Base-by-base conservation (phyloP, 805 yeast species). In the Tetrapisispora fleetii region DNA sequence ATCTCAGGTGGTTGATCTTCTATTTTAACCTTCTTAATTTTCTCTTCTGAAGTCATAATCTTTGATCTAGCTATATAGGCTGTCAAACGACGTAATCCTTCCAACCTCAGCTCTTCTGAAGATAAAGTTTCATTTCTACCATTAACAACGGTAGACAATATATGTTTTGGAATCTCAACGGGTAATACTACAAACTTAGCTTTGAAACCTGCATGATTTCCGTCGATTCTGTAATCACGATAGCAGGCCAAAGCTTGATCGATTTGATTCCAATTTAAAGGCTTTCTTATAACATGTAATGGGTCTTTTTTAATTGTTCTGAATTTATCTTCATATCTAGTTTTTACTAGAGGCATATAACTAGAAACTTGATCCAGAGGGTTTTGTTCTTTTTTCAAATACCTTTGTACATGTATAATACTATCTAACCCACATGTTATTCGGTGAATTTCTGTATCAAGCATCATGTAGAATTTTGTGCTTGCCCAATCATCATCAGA, bases 241-340 rank as follows among this genome's bases (percentile, higher is more conserved):
- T 83, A 85, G 3, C 99, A 99, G 0, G 97, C 95, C n/a, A 90
- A 64, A 22, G 78, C 77, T 59, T 88, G 96, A 68, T 93, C 99
- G 55, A 90, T 73, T 52, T 81, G 84, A 56, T 90, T 90, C 99
- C 99, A 93, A 52, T 90, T 89, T 52, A 79, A 77, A 14, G 71
- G 68, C 40, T 75, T 66, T 2, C 83, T 76, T 33, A 74, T 75
- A 16, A 73, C 73, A 40, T 75, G 74, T 18, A 77, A 67, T 2
- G 81, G 78, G 50, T 79, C 80, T 7, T 83, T 75, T 48, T 69
- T 72, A 1, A 88, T 74, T 2, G 75, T 70, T 22, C 78, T 68
- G 58, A 83, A 90, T 14, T 70, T 74, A 40, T 76, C 80, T 33
- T 88, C 90, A 61, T 86, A 86, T 48, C 93, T 71, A 0, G 97